Evolutionary conservation across 2,329 filamentous ascomycete genomes (phyloP), one percentile per base, ranked within the genome.

Genomic region (Phaeosphaeriaceae sp.): DNA sequence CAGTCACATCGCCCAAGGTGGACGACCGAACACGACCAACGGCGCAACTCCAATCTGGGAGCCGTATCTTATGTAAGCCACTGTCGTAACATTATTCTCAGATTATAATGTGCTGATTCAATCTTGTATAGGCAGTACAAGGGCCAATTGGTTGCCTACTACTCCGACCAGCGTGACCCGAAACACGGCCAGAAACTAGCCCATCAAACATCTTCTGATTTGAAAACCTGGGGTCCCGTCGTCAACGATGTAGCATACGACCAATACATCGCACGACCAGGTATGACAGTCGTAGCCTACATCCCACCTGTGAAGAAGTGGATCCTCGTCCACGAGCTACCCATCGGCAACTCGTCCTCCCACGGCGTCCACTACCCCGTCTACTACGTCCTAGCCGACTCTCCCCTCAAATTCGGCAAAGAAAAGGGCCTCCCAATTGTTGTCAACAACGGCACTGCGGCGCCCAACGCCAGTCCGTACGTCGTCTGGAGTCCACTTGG

Each of bases 131-230:
- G 56, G 35, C 59, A 53, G 38, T 59, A 62, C 47, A 36, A 64
- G 30, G 54, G 44, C 26, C 33, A 60, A 23, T 47, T 66, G 3
- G 28, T 60, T 9, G 54, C 51, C 29, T 66, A 61, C 56, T 66
- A 66, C 54, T 66, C 63, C 0, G 61, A 64, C 51, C 61, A 66
- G 41, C 59, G 61, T 21, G 63, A 66, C 32, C 50, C 50, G 16
- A 56, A 57, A 15, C 61, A 66, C 34, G 56, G 51, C 34, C 63
- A 66, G 42, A 66, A 66, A 40, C 59, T 66, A 16, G 50, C 59
- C 12, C 61, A 64, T 30, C 59, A 64, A 39, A 58, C 50, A 23
- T 52, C 56, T 11, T 46, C 34, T 6, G 54, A 63, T n/a, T 48
- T 64, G 13, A 57, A 54, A 39, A 57, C 43, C 15, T 64, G 59